Conservation (phyloP, 108 stramenopile species). For the Cyclotella cryptica region DNA sequence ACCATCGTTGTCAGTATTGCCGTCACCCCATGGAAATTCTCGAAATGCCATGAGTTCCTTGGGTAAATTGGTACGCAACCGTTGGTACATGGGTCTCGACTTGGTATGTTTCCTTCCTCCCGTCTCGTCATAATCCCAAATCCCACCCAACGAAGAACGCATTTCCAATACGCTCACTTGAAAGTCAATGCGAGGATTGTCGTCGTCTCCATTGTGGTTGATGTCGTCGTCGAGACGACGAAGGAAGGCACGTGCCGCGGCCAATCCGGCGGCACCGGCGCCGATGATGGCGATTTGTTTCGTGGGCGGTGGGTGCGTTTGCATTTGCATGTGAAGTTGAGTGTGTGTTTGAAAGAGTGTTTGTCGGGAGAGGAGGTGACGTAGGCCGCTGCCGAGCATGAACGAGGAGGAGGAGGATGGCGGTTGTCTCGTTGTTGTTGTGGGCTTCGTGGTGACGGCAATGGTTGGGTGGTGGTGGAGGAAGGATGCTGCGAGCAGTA, state of each 20-base stretch:
- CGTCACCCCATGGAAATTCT: constrained; percentile 73
- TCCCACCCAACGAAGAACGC: constrained; percentile 63
- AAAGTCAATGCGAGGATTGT: constrained; percentile 8
- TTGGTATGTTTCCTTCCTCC: constrained; percentile 29
- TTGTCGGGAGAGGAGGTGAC: no score
- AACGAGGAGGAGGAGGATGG: not conserved
- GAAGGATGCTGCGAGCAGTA: not conserved
- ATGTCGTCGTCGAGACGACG: constrained; percentile 25
- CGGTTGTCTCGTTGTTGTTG: no score
- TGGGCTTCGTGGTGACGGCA: not conserved
- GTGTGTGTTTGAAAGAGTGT: no score
- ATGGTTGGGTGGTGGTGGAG: not conserved
- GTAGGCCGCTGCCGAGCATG: not conserved
- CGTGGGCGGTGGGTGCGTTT: not conserved
- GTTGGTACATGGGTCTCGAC: constrained; percentile 77
- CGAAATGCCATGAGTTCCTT: constrained; percentile 87
- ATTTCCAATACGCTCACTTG: constrained; percentile 65
- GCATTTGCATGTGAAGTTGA: no score
- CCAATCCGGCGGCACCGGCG: constrained; percentile 83
- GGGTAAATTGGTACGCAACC: constrained; percentile 83
- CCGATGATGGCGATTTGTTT: constrained; percentile 76
- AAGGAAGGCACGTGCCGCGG: constrained; percentile 69
- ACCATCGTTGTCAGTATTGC: no score
- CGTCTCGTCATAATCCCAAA: constrained; percentile 63
- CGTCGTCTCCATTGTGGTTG: no score